Evolutionary conservation across 1,139 yeast genomes (phyloP).

Genomic region (Suhomyces guaymorum): DNA sequence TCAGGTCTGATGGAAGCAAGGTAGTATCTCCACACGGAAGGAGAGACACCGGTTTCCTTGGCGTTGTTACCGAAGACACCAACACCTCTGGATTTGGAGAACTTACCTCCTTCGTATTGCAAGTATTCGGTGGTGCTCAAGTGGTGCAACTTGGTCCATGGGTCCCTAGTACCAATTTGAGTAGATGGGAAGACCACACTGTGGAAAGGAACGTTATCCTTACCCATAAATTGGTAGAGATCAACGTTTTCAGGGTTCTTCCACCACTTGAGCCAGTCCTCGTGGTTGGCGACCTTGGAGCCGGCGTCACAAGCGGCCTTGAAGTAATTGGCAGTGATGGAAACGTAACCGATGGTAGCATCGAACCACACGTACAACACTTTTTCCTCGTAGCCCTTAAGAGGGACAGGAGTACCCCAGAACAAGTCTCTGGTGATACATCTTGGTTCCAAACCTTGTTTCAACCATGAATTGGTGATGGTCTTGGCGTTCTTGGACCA

Average conservation of each 20-base stretch:
- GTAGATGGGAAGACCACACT: constrained; percentile 96
- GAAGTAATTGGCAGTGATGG: constrained; percentile 93
- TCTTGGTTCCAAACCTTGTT: constrained; percentile 89
- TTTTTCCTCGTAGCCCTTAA: constrained; percentile 77
- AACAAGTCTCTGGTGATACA: constrained; percentile 95
- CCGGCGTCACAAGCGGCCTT: constrained; percentile 30
- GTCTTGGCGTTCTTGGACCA: constrained; percentile 93
- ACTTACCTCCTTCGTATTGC: constrained; percentile 97
- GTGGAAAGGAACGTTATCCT: constrained; percentile 98
- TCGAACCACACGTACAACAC: constrained; percentile 98
- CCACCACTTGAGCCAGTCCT: constrained; percentile 86
- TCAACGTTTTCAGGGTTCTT: constrained; percentile 79
- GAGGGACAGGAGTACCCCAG: constrained; percentile 99
- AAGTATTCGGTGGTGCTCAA: constrained; percentile 92
- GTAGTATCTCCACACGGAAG: constrained; percentile 98
- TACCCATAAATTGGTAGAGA: constrained; percentile 97
- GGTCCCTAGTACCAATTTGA: constrained; percentile 81
- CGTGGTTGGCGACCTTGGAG: constrained; percentile 8
- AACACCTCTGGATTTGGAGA: constrained; percentile 92
- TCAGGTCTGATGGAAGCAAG: constrained; percentile 93
- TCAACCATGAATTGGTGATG: constrained; percentile 90
- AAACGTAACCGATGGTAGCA: constrained; percentile 94
- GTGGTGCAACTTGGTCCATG: constrained; percentile 91
- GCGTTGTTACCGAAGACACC: constrained; percentile 99
- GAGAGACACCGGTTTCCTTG: constrained; percentile 82